Percentiles rank a stretch among this genome's conserved stretches.
Conservation (phyloP, 2,329 filamentous ascomycete species). For the Stachybotrys elegans region DNA sequence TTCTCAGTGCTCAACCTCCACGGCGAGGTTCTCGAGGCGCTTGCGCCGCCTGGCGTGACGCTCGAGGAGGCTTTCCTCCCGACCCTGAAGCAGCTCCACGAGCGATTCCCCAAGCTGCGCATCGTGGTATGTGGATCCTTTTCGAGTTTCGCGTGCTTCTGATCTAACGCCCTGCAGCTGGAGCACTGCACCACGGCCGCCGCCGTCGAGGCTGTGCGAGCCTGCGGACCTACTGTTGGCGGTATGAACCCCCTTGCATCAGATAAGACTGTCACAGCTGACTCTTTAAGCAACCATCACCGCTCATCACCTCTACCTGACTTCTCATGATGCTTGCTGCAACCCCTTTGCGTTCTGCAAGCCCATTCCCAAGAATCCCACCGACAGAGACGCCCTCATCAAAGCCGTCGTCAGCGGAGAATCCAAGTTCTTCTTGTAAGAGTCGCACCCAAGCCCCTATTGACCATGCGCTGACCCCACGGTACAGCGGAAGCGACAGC, state of each 20-base stretch:
- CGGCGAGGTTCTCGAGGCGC: conserved; percentile 63
- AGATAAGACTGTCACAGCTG: neutral
- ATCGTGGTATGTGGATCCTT: conserved; percentile 39
- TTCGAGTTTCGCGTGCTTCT: too few species aligned
- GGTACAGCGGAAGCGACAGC: conserved; percentile 49
- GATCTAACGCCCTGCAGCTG: conserved; percentile 35
- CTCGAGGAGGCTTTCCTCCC: conserved; percentile 66
- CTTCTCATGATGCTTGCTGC: conserved; percentile 64
- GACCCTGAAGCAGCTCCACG: conserved; percentile 67
- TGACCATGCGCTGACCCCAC: conserved; percentile 1
- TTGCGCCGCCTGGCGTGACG: conserved; percentile 41
- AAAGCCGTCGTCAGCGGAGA: conserved; percentile 55
- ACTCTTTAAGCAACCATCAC: conserved; percentile 64
- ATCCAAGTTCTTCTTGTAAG: conserved; percentile 68
- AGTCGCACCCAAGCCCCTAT: neutral
- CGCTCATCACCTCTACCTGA: conserved; percentile 79
- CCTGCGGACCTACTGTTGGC: conserved; percentile 72
- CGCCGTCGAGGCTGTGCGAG: conserved; percentile 70
- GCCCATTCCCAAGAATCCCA: conserved; percentile 70
- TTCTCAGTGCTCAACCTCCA: conserved; percentile 78
- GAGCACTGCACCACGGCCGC: conserved; percentile 87
- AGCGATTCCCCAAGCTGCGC: conserved; percentile 66
- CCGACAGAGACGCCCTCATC: conserved; percentile 68
- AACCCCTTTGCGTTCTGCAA: conserved; percentile 63
- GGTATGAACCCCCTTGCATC: conserved; percentile 24